Evolutionary conservation across 805 yeast species (phyloP).

Genomic region (Teunomyces tritomae): DNA sequence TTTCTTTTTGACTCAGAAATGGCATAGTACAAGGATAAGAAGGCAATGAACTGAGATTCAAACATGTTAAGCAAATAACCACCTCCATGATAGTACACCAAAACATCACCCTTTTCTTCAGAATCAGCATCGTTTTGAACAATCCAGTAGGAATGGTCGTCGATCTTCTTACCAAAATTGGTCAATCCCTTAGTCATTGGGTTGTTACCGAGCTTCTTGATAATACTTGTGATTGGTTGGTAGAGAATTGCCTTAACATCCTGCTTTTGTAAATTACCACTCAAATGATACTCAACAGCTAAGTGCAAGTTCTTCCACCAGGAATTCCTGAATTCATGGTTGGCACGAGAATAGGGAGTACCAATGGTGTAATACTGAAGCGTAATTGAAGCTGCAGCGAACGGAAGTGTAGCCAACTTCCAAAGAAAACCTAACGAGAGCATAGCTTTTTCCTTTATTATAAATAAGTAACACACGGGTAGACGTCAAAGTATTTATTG

Average conservation of each 20-base stretch:
- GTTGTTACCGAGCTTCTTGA: constrained; percentile 12
- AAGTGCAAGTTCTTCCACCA: constrained; percentile 29
- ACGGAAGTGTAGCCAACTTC: constrained; percentile 23
- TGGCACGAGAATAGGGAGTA: constrained; percentile 27
- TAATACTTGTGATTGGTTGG: constrained; percentile 18
- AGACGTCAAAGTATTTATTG: background rate
- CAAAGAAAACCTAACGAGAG: constrained; percentile 18
- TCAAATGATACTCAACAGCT: constrained; percentile 24
- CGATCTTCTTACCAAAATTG: constrained; percentile 13
- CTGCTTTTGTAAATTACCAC: constrained; percentile 18
- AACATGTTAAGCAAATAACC: constrained; percentile 22
- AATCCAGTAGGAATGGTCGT: constrained; percentile 15
- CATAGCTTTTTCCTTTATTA: constrained; percentile 7
- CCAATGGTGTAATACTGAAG: constrained; percentile 32
- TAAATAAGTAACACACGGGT: background rate
- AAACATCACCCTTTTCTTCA: constrained; percentile 14
- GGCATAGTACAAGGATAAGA: constrained; percentile 20
- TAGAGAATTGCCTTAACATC: constrained; percentile 22
- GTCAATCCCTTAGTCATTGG: constrained; percentile 9
- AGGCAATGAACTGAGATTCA: constrained; percentile 23
- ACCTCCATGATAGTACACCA: constrained; percentile 26
- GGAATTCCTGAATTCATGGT: constrained; percentile 25
- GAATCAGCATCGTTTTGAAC: constrained; percentile 5
- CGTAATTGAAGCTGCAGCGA: constrained; percentile 15
- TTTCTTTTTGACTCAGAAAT: constrained; percentile 14